These are phyloP conservation scores for Aureobasidium sp. DNA, from an alignment of 2,329 filamentous ascomycete genomes.

Conservation along the genomic window DNA sequence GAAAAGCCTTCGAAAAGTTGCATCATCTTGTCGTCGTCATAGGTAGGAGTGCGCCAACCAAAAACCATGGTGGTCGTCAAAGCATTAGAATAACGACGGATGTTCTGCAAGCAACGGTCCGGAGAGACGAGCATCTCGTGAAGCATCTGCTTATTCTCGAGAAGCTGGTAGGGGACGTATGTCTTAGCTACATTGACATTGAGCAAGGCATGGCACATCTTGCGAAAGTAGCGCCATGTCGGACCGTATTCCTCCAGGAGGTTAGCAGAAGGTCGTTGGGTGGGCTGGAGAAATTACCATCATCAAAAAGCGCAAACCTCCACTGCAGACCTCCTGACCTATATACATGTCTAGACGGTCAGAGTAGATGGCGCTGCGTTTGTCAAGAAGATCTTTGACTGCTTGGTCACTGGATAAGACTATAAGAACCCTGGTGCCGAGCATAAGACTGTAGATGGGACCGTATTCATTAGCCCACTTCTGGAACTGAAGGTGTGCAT, in stretches of 20 bases:
- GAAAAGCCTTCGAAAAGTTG: constrained; percentile 14
- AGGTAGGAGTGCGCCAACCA: constrained; percentile 25
- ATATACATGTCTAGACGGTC: constrained; percentile 28
- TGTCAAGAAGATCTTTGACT: constrained; percentile 42
- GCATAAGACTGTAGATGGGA: constrained; percentile 42
- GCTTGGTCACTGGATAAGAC: constrained; percentile 37
- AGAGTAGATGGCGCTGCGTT: constrained; percentile 36
- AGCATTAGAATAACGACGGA: constrained; percentile 25
- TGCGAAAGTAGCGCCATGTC: constrained; percentile 21
- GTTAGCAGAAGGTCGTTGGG: not conserved
- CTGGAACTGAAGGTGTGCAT: constrained; percentile 39
- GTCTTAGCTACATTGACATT: constrained; percentile 19
- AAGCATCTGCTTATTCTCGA: constrained; percentile 15
- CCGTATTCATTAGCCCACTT: constrained; percentile 46
- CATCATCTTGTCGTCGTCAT: constrained; percentile 17
- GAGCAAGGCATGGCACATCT: constrained; percentile 21
- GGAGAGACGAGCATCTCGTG: constrained; percentile 22
- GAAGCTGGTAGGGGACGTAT: constrained; percentile 23
- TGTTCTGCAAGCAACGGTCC: constrained; percentile 24
- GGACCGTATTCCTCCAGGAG: constrained; percentile 21
- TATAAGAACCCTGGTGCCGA: constrained; percentile 40
- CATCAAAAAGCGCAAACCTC: constrained; percentile 38
- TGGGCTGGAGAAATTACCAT: constrained; percentile 23
- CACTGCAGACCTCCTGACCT: constrained; percentile 37
- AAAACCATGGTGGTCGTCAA: constrained; percentile 28